phyloP scores from a whole-genome alignment of 495 filamentous ascomycete species.

The Podospora bellae-mahoneyi region DNA sequence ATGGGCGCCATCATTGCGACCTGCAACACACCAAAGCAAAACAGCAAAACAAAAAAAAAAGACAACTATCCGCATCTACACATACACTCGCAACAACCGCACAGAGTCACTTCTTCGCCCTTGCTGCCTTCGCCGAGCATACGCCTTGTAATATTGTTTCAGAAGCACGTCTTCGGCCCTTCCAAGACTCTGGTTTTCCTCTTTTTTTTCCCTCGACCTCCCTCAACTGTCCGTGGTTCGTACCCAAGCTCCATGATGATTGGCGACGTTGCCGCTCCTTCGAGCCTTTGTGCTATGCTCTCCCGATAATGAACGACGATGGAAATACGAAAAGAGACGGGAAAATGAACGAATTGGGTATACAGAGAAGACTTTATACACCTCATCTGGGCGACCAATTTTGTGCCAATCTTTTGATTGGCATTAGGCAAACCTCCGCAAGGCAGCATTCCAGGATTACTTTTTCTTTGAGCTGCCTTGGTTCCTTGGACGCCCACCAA shows the following conservation, averaged over 20 bases:
- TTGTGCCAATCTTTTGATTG: neutral
- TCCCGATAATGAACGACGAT: neutral
- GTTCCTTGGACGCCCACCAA: constrained; percentile 5
- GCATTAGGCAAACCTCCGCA: neutral
- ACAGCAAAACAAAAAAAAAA: neutral
- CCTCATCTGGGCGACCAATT: neutral
- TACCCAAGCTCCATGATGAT: neutral
- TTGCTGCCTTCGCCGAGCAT: neutral
- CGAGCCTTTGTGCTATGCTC: neutral
- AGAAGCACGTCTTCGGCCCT: neutral
- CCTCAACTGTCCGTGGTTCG: neutral
- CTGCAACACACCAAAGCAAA: neutral
- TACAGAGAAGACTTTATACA: constrained; percentile 2
- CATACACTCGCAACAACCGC: neutral
- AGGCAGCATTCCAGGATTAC: neutral
- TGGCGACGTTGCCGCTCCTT: neutral
- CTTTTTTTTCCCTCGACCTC: neutral
- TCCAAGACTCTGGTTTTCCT: neutral
- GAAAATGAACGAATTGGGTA: constrained; percentile 5
- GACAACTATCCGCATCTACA: neutral
- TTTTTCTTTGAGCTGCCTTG: neutral
- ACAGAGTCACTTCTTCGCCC: neutral
- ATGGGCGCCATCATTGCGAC: neutral
- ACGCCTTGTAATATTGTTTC: neutral
- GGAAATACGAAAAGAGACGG: neutral